Base-by-base conservation (phyloP, 441 rosid species). In the Macaranga tanarius region DNA sequence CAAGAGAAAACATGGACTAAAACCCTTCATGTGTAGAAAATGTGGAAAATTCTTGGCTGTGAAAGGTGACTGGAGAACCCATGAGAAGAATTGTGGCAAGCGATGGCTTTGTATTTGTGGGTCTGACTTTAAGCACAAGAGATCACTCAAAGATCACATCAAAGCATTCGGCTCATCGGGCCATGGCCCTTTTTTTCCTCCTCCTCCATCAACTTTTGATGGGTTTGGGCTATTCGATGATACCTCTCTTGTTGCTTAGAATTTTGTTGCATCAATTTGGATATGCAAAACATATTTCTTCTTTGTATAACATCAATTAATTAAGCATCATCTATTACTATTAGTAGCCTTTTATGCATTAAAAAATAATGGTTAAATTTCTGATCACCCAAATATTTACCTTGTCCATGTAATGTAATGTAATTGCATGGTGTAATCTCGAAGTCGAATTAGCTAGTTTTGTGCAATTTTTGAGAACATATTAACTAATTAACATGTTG, bases 1-100 rank as follows among this genome's bases (percentile, higher is more conserved):
- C 75, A 92, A 91, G 82, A 83, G 98, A 79, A 92, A 91, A 75
- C 98, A 91, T 25, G 92, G 95, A 34, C 69, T 79, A 20, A 91
- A 88, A 62, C 84, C 89, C 3, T 92, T 85, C 59, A 64, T 81
- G 61, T 93, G 98, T 75, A 85, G 92, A 58, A 87, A 86, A 72
- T 91, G 95, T 25, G 95, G 98, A 34, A 88, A 93, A 78, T 82
- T 70, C 22, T 80, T 89, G 72, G 97, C 97, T 0, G 91, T 91
- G 58, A 93, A 87, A 78, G 98, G 95, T 0, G 98, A 92, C 73
- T 91, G 97, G 95, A 75, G 95, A 56, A 92, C 95, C n/a, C 98
- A 92, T 42, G 95, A 92, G 84, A 91, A 91, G 73, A 91, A 89
- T 57, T 91, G 98, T 52, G 93, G 97, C 17, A 93, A 93, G 83